Evolutionary conservation across 176 grass and related monocot species (phyloP), one percentile per base, ranked within the genome.

Genomic region (Oryza meyeriana): DNA sequence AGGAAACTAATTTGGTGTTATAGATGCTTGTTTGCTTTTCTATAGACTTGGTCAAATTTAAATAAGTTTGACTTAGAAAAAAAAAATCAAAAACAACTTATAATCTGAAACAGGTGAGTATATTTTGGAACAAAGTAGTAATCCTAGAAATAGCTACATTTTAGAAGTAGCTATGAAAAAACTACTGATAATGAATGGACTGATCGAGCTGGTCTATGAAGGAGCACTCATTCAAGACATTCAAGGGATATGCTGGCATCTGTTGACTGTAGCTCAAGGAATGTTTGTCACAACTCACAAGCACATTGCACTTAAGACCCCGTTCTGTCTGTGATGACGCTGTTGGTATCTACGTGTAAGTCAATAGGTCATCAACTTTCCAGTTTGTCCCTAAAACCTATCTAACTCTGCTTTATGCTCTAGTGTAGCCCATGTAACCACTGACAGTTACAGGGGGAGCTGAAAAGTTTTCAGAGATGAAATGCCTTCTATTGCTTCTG

Each of bases 341-440:
- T 76, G 45, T 69, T 76, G 63, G 11, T 32, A 50, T 80, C 42
- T 68, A 80, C 64, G 63, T 47, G 81, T 67, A 39, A 73, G 29
- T 63, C 76, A 16, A 26, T 64, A 74, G 63, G 80, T 35, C 83
- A 71, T 58, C 59, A 74, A 67, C 68, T 30, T 64, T 68, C 62
- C 61, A 41, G 57, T 22, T 2, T 42, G 62, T 68, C 16, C 33
- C 28, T 66, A 38, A 29, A 66, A 11, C 24, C 31, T 84, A 24
- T 76, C 71, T 50, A 30, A 81, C n/a, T 81, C 71, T 67, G 36
- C 40, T 75, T 75, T 83, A 47, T 75, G 59, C 59, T 38, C 12
- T 24, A 59, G 24, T 69, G 22, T 70, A 40, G 18, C 64, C 78
- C 39, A 16, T 70, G 32, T 55, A 80, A 57, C 6, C 24, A 71